A percentile compares a stretch with the other conserved stretches of the same genome.
Conservation (phyloP, 192 early-diverging fungal species). For the Hyaloraphidium curvatum region DNA sequence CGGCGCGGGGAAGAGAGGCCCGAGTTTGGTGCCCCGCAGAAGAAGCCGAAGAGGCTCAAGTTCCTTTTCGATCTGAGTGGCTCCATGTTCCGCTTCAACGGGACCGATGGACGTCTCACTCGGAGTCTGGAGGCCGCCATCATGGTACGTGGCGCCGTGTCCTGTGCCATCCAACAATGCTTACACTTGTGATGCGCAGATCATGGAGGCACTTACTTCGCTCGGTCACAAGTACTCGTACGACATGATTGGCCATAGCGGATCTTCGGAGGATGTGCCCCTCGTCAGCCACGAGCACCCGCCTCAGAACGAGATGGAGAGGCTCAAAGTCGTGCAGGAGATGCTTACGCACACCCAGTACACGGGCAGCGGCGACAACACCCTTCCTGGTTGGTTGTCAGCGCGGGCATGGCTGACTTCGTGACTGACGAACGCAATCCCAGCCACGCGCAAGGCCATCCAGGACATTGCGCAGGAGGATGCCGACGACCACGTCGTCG, state of each 20-base stretch:
- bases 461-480: slow-evolving; percentile 45
- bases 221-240: slow-evolving; percentile 64
- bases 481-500: slow-evolving; percentile 60
- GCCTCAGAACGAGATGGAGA: slow-evolving; percentile 62
- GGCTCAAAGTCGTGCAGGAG: slow-evolving; percentile 40
- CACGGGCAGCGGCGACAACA: slow-evolving; percentile 61
- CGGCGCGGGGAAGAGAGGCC: slow-evolving; percentile 49
- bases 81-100: slow-evolving; percentile 44
- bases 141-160: slow-evolving; percentile 4
- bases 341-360: slow-evolving; percentile 64
- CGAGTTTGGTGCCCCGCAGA: slow-evolving; percentile 41
- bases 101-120: slow-evolving; percentile 34
- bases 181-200: neutral
- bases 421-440: neutral
- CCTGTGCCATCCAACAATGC: neutral
- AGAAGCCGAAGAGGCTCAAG: slow-evolving; percentile 53
- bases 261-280: slow-evolving; percentile 47
- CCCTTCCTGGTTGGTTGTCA: slow-evolving; percentile 19
- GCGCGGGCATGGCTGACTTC: no score
- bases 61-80: slow-evolving; percentile 67
- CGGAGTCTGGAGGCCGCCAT: slow-evolving; percentile 27
- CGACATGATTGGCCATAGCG: slow-evolving; percentile 54
- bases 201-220: slow-evolving; percentile 27
- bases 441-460: neutral
- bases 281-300: slow-evolving; percentile 48